Evolutionary conservation across 1,284 basidiomycete genomes (phyloP).

Genomic region (Rhodotorula glutinis): DNA sequence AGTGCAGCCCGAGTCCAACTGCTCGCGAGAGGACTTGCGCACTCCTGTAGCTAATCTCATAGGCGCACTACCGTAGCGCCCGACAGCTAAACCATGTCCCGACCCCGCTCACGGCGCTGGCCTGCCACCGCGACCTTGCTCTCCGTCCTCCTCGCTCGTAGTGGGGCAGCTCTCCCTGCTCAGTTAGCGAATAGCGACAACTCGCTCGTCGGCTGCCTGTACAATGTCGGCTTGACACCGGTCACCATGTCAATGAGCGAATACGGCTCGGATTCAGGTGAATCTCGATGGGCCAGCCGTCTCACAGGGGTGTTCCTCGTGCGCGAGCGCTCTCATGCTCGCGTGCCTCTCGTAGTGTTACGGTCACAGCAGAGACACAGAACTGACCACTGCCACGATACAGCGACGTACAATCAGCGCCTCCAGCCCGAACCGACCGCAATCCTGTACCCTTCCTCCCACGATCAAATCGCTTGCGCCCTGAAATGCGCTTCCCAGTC

Average conservation of each 20-base stretch:
- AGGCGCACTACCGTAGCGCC: no score
- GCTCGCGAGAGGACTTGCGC: no score
- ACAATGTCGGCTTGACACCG: neutral
- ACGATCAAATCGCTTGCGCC: conserved; percentile 41
- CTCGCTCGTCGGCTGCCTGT: conserved; percentile 7
- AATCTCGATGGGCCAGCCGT: neutral
- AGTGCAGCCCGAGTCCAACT: no score
- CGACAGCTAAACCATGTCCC: no score
- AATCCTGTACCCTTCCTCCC: conserved; percentile 43
- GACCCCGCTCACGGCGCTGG: no score
- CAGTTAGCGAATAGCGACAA: neutral
- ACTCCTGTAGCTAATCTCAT: no score
- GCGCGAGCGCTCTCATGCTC: no score
- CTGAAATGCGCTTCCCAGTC: conserved; percentile 42
- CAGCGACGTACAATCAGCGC: conserved; percentile 47
- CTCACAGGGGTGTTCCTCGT: no score
- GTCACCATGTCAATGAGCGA: neutral
- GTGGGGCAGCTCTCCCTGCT: neutral
- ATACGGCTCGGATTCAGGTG: neutral
- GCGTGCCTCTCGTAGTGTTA: no score
- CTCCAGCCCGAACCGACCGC: conserved; percentile 46
- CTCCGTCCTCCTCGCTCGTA: neutral
- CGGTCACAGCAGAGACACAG: no score
- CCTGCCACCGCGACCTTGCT: neutral
- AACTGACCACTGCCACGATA: neutral